These are phyloP conservation scores for Diaporthe vaccinii DNA, from an alignment of 2,329 filamentous ascomycete genomes.

Conservation along the genomic window DNA sequence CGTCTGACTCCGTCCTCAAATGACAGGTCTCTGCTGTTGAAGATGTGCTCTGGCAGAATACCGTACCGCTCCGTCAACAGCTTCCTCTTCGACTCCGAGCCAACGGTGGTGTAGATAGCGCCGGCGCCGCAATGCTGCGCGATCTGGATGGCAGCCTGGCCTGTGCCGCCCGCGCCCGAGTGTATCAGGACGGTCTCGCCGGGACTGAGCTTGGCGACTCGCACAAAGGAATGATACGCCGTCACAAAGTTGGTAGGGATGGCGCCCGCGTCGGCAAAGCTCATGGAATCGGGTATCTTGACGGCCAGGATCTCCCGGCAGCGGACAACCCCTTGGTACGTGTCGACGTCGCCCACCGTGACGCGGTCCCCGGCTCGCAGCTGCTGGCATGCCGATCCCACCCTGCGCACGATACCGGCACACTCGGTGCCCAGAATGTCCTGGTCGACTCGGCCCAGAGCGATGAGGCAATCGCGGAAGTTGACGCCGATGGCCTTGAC, in stretches of 20 bases:
- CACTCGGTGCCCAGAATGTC: too few relatives aligned
- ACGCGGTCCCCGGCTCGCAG: too few relatives aligned
- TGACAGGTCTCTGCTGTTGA: not conserved
- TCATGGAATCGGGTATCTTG: too few relatives aligned
- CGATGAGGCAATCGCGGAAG: too few relatives aligned
- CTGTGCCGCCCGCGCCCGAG: not conserved
- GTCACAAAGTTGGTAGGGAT: not conserved
- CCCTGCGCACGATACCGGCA: too few relatives aligned
- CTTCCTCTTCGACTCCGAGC: not conserved
- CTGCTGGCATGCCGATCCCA: too few relatives aligned
- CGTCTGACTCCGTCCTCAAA: not conserved
- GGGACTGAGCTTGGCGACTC: not conserved
- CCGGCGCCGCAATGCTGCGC: not conserved
- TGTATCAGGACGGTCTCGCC: not conserved
- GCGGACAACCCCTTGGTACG: too few relatives aligned
- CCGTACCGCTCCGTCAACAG: not conserved
- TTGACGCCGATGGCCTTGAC: too few relatives aligned
- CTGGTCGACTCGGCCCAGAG: too few relatives aligned
- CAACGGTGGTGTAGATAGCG: not conserved
- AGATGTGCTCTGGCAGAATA: not conserved
- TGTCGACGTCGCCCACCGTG: too few relatives aligned
- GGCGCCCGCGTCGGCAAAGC: too few relatives aligned
- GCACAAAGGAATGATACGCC: not conserved
- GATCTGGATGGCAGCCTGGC: not conserved
- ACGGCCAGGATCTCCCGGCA: too few relatives aligned